Base-by-base conservation (phyloP, 139 green algal genomes). In the Haematococcus sp. region DNA sequence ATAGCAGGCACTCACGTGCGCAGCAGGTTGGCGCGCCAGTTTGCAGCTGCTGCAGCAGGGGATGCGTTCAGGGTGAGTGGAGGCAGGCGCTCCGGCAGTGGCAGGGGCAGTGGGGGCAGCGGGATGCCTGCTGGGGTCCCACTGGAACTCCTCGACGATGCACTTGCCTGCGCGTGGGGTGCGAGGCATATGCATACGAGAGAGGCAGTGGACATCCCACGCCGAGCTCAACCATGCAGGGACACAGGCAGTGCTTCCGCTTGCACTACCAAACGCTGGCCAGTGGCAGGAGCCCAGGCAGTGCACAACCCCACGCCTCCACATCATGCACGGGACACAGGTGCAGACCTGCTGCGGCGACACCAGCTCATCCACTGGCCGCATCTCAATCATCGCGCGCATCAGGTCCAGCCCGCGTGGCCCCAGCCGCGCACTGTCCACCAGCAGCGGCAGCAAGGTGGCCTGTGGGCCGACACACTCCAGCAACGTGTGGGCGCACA, bases 381-480 rank as follows among this genome's bases (percentile, higher is more conserved):
- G 72, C 82, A 88, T 88, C 52, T 73, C 61, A 25, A 88, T 74
- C 83, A 88, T 88, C 58, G 54, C 66, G 19, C 65, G 78, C 64
- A 88, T 68, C 19, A 82, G 77, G 7, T 71, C 54, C 63, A 54
- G 32, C 63, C 76, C 74, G 11, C 58, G 40, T 1, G 68, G 63
- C 2, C 71, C 77, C 23, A 93, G 77, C 2, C 88, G 81, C 7
- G 76, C 67, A 2, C 77, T 73, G 78, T 93, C 85, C 44, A 93
- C 81, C 67, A 94, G 74, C 28, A 94, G 79, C 0, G 90, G 90
- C 71, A 93, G 81, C 56, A 92, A 51, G 15, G 91, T 81, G 23
- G 82, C 74, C 82, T 94, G 86, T 4, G 34, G 20, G 4, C 31
- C 4, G 35, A 27, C 11, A 49, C 30, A 68, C 22, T 46, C 60